Evolutionary conservation across 2,329 filamentous ascomycete species (phyloP).

Genomic region (Biscogniauxia marginata): DNA sequence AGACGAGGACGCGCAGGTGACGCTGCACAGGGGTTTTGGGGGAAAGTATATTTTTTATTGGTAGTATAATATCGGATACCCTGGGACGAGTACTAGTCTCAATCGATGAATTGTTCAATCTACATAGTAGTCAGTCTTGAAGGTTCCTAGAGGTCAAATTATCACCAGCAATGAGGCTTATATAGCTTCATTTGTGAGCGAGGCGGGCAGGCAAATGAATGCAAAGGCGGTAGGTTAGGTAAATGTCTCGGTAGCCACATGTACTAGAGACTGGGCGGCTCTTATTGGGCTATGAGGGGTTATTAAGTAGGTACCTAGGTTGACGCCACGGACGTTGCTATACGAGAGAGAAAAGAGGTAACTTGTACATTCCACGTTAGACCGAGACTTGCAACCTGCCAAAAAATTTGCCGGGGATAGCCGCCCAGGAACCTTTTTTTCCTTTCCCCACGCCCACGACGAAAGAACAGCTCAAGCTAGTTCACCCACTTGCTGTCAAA

Average conservation of each 20-base stretch:
- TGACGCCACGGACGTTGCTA: not conserved
- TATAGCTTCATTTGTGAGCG: too few relatives aligned
- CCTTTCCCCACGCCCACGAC: not conserved
- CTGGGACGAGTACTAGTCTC: slow-evolving; percentile 3
- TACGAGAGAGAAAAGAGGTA: too few relatives aligned
- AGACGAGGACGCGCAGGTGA: slow-evolving; percentile 57
- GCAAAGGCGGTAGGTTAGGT: too few relatives aligned
- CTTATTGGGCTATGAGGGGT: not conserved
- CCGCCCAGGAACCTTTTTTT: not conserved
- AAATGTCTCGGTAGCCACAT: too few relatives aligned
- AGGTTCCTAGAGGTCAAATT: too few relatives aligned
- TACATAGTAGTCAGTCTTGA: too few relatives aligned
- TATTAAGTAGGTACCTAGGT: not conserved
- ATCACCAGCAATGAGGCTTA: too few relatives aligned
- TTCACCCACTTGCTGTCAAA: too few relatives aligned
- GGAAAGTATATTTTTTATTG: slow-evolving; percentile 1
- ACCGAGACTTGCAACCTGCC: not conserved
- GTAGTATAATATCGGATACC: slow-evolving; percentile 16
- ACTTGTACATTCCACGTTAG: too few relatives aligned
- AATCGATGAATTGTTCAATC: not conserved
- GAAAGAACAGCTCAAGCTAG: not conserved
- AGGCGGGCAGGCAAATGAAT: too few relatives aligned
- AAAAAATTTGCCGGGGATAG: not conserved
- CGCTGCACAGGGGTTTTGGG: not conserved
- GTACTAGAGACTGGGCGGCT: too few relatives aligned